Percentiles rank a stretch among this genome's conserved stretches.
phyloP scores from a whole-genome alignment of 2,329 filamentous ascomycete genomes.

The Phoma sp. region DNA sequence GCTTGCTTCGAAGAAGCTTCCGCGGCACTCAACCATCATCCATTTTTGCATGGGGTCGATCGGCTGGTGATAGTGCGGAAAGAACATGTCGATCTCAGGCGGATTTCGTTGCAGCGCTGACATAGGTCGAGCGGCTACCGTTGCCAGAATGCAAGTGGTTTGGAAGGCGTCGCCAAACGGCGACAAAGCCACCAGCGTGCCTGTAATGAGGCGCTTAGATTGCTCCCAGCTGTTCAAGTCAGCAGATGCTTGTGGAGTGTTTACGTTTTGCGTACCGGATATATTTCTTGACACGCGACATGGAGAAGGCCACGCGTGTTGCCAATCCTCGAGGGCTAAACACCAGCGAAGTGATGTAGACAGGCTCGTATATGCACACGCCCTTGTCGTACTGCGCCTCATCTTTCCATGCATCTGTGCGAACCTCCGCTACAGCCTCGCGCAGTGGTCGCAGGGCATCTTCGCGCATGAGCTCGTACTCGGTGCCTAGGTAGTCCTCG shows the following conservation, averaged over 20 bases:
- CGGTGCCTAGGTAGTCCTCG: conserved; percentile 71
- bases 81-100: conserved; percentile 78
- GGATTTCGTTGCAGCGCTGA: conserved; percentile 68
- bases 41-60: conserved; percentile 74
- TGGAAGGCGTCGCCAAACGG: conserved; percentile 67
- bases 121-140: conserved; percentile 73
- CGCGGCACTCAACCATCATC: conserved; percentile 78
- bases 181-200: conserved; percentile 62
- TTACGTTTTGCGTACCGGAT: conserved; percentile 54
- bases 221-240: conserved; percentile 61
- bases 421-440: conserved; percentile 62
- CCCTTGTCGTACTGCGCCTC: conserved; percentile 59
- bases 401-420: conserved; percentile 29
- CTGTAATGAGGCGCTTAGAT: conserved; percentile 63
- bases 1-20: conserved; percentile 78
- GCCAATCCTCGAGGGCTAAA: conserved; percentile 69
- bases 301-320: conserved; percentile 73
- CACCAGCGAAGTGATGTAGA: conserved; percentile 69
- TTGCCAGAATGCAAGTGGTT: conserved; percentile 70
- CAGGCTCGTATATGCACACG: conserved; percentile 55
- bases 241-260: background rate
- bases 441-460: conserved; percentile 75
- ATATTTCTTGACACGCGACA: conserved; percentile 66
- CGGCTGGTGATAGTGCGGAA: conserved; percentile 66
- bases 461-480: conserved; percentile 78